These are phyloP conservation scores for Populus trichocarpa DNA, from an alignment of 441 rosid genomes.

Conservation along the genomic window DNA sequence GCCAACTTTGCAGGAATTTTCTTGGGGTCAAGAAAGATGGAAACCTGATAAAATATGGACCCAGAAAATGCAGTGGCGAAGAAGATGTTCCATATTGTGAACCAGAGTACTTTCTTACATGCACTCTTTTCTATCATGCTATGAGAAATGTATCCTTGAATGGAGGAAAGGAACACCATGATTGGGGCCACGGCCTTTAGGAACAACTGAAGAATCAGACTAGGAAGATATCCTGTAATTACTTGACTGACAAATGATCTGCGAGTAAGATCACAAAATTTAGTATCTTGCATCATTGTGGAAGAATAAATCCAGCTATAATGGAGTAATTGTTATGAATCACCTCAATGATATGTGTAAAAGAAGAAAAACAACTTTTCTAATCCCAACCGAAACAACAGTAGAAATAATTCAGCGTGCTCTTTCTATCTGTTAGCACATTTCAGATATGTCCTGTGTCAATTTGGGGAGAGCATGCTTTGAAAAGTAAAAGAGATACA, in stretches of 20 bases:
- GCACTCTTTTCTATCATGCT: constrained; percentile 90
- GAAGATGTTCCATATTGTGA: constrained; percentile 90
- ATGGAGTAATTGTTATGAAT: background rate
- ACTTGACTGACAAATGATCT: constrained; percentile 71
- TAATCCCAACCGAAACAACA: background rate
- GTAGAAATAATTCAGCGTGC: background rate
- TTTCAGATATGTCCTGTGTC: background rate
- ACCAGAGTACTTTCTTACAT: constrained; percentile 92
- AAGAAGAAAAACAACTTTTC: background rate
- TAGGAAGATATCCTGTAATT: constrained; percentile 92
- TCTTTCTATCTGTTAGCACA: background rate
- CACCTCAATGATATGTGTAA: background rate
- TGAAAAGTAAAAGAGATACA: background rate
- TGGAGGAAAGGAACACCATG: constrained; percentile 92
- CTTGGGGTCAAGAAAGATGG: constrained; percentile 71
- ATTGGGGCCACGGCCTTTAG: constrained; percentile 82
- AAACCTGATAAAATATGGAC: constrained; percentile 56
- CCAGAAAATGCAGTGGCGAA: constrained; percentile 97
- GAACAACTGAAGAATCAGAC: constrained; percentile 77
- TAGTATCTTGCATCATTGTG: constrained; percentile 14
- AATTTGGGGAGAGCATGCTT: background rate
- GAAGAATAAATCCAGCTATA: background rate
- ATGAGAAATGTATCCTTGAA: constrained; percentile 86
- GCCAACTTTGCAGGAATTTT: constrained; percentile 70
- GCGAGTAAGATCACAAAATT: constrained; percentile 37